Base-by-base conservation (phyloP, 2,329 filamentous ascomycete genomes). In the Dendryphion nanum region DNA sequence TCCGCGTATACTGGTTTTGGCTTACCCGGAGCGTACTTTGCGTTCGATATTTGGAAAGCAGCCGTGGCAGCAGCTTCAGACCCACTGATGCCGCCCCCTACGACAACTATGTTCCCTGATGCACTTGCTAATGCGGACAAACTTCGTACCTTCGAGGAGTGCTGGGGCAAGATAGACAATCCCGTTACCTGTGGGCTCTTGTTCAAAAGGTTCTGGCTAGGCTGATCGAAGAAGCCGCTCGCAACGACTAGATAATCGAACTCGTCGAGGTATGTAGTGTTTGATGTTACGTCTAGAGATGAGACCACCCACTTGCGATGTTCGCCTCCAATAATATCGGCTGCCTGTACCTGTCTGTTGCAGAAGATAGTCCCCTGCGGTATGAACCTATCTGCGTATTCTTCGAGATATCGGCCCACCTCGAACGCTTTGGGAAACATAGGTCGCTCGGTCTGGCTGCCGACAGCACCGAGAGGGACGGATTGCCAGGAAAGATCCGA, bases 1-100 rank as follows among this genome's bases (percentile, higher is more conserved):
- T 55, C 50, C 6, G 60, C 45, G 33, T 61, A 67, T 2, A 28
- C 26, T 23, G 45, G 38, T 20, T 61, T 54, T 3, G 35, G 35
- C 8, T 45, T 46, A 5, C 48, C 51, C 0, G 81, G 77, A 0
- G 78, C 75, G 57, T 84, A 70, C 10, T 66, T 63, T 3, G 76
- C 75, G 5, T 81, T 81, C 0, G 86, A 90, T 1, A 91, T 63
- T 45, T 89, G 81, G 4, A 80, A 73, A 8, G 85, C 86, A 34
- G 90, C 78, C 2, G 82, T 81, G 7, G 80, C 82, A 0, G 86
- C 83, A 33, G 84, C 83, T 67, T 94, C 88, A 4, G 86, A 78
- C 1, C 86, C 87, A 2, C 86, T 91, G 76, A 93, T 89, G 52
- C 89, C 86, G 0, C 86, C 87, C 1, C 88, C 88, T 1, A 89